Percentiles rank a stretch among this genome's conserved stretches.
Conservation (phyloP, 805 yeast species). For the Schizosaccharomyces japonicus region DNA sequence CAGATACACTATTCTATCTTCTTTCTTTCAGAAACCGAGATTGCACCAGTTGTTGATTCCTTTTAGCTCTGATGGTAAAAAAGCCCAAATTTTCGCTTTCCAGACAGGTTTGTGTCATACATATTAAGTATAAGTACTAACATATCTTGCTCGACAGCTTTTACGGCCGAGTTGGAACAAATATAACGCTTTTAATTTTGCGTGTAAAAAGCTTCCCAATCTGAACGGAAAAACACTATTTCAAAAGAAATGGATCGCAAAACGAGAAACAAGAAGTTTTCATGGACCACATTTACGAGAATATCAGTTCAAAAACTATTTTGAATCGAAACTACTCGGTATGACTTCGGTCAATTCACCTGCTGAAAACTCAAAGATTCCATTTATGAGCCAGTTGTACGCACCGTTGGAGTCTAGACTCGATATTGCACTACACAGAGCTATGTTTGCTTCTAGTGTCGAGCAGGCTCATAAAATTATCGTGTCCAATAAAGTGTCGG, state of each 20-base stretch:
- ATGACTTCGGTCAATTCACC: slow-evolving; percentile 4
- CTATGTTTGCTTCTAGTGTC: slow-evolving; percentile 78
- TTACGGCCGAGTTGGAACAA: slow-evolving; percentile 80
- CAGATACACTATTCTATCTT: too few relatives aligned
- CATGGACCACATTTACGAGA: slow-evolving; percentile 90
- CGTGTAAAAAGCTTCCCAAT: slow-evolving; percentile 38
- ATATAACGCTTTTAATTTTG: slow-evolving; percentile 66
- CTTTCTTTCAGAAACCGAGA: too few relatives aligned
- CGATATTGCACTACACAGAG: slow-evolving; percentile 72
- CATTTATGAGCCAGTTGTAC: slow-evolving; percentile 67
- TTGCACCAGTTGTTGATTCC: too few relatives aligned
- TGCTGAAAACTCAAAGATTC: slow-evolving; percentile 25
- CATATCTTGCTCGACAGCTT: too few relatives aligned
- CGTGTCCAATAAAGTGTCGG: slow-evolving; percentile 55
- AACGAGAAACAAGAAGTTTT: slow-evolving; percentile 76
- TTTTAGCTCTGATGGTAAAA: too few relatives aligned
- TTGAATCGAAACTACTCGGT: slow-evolving; percentile 5
- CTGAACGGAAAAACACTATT: slow-evolving; percentile 44
- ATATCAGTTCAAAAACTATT: slow-evolving; percentile 22
- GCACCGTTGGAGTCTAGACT: slow-evolving; percentile 72
- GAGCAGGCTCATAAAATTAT: slow-evolving; percentile 86
- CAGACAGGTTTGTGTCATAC: too few relatives aligned
- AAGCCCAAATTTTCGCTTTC: too few relatives aligned
- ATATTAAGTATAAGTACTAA: too few relatives aligned
- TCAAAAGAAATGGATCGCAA: slow-evolving; percentile 81